Base-by-base conservation (phyloP, 768 basidiomycete genomes). In the Lyophyllum shimeji region DNA sequence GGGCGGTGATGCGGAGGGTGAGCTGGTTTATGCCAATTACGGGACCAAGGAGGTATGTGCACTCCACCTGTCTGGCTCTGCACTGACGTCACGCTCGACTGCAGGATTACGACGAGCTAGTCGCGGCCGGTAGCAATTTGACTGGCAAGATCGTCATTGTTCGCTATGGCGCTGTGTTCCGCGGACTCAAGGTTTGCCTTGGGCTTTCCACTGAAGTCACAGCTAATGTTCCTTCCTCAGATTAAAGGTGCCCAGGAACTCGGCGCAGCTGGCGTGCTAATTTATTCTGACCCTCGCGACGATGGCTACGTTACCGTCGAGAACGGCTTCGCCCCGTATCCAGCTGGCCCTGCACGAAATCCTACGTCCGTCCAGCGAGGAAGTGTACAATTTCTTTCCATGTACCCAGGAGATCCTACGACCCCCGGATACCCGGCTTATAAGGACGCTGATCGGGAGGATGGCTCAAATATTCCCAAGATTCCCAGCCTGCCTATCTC, bases 401-500 rank as follows among this genome's bases (percentile, higher is more conserved):
- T 72, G 1, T 90, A 88, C 62, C 84, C 85, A 17, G 86, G 87
- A 11, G 89, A 91, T 65, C 91, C 94, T 1, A 86, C 89, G 0
- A 98, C 96, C 2, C 95, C 95, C 5, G 91, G 89, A 9, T 81
- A 84, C 58, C 95, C 96, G 46, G 78, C 95, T 1, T 98, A 98
- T 69, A 81, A 85, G 66, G 85, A 94, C 64, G 83, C 84, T 37
- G 86, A 88, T 12, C 81, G 90, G 46, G 74, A 58, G 12, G 79
- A 82, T 18, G 82, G 75, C 21, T 72, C 69, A 42, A 90, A 87
- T 61, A 81, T 88, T 34, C 90, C 91, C 1, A 69, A 65, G 17
- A 93, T 94, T 57, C 91, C 92, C 1, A 93, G 91, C 64, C 70
- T 98, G n/a, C 96, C 96, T 0, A 83, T 97, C 60, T 92, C 89